Base-by-base conservation (phyloP, 2,329 filamentous ascomycete genomes). In the Colletotrichum liriopes region DNA sequence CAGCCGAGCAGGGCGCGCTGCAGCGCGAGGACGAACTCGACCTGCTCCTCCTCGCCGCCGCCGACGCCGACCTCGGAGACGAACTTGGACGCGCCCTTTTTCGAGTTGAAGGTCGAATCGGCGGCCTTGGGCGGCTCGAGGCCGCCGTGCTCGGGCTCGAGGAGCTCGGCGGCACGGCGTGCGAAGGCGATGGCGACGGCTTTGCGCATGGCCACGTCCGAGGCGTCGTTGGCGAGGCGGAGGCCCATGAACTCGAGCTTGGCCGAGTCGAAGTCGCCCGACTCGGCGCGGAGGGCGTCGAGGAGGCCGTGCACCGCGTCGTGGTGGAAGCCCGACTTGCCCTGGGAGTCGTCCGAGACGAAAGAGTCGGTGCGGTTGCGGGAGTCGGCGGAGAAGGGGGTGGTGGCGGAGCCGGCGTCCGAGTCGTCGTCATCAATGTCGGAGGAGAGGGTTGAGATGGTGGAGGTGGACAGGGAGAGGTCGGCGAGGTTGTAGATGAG, bases 181-280 rank as follows among this genome's bases (percentile, higher is more conserved):
- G 94, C 93, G 79, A 98, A 96, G 0, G 95, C 93, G 2, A 92
- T 90, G 2, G 94, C 94, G 32, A 98, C 92, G 20, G 96, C 95
- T 43, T 93, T 92, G 55, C 96, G 93, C 78, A 98, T 94, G 81
- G 96, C 93, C 75, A 92, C 89, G 78, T 98, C 96, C 1, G 94
- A 95, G 2, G 96, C 96, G 78, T 98, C 94, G 77, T 93, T 94
- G 66, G 92, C 93, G 81, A 99, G 94, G 14, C 96, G 93, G n/a
- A 98, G 87, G 58, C 94, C 94, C 86, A 95, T 97, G 74, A 99
- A 93, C 81, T 99, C 96, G 43, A 98, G 89, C 80, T 96, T 94
- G 61, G 90, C 89, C 2, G 87, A 87, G 78, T 98, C 95, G 74
- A 97, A 96, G 79, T 97, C 94, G 14, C 91, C 90, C 18, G 90